These are phyloP conservation scores for Trifolium fragiferum DNA, from an alignment of 306 rosid genomes.

Conservation along the genomic window DNA sequence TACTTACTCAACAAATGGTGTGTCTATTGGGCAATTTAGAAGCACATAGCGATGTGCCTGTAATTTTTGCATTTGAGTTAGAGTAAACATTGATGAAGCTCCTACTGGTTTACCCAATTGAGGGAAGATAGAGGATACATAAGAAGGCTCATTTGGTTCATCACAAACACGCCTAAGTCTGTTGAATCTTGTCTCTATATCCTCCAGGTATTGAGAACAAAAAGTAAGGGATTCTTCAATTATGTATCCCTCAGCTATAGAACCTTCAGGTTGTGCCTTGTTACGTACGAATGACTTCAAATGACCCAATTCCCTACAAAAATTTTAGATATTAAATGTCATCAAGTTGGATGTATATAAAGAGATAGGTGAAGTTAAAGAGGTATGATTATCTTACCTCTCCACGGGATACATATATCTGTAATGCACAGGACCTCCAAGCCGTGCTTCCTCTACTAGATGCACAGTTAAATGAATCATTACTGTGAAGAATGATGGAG, in stretches of 20 bases:
- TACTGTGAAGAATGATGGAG: no score
- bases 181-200: constrained; percentile 6
- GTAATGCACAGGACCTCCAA: constrained; percentile 16
- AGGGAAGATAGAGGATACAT: not conserved
- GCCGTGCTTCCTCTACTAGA: not conserved
- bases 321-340: no score
- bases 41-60: constrained; percentile 20
- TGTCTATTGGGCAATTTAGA: not conserved
- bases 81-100: not conserved
- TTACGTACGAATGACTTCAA: no score
- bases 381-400: not conserved
- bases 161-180: constrained; percentile 20
- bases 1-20: no score
- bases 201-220: not conserved
- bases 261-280: not conserved
- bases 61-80: not conserved
- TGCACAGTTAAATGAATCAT: no score
- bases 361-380: not conserved
- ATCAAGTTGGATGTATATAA: no score
- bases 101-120: not conserved
- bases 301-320: no score
- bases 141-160: not conserved
- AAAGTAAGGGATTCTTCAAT: constrained; percentile 2
- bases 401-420: constrained; percentile 2
- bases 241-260: not conserved